A percentile compares a stretch with the other conserved stretches of the same genome.
Conservation (phyloP, 2,329 filamentous ascomycete species). For the Exophiala oligosperma region DNA sequence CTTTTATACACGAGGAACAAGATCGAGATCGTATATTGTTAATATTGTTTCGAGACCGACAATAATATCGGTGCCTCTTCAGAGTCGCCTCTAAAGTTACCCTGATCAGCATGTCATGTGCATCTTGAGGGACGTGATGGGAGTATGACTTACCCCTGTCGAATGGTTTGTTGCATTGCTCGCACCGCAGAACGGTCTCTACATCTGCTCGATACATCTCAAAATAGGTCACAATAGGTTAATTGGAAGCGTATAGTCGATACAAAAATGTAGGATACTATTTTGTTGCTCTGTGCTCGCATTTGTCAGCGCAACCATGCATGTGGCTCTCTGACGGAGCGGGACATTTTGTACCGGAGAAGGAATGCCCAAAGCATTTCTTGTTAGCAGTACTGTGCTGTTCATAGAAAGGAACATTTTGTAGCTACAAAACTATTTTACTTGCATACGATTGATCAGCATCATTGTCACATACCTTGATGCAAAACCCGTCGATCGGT, state of each 20-base stretch:
- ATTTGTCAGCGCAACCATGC: background rate
- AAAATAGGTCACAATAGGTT: conserved; percentile 23
- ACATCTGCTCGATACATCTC: conserved; percentile 30
- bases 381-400: background rate
- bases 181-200: conserved; percentile 37
- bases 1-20: conserved; percentile 40
- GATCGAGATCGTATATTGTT: conserved; percentile 34
- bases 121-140: background rate
- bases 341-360: background rate
- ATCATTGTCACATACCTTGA: too few relatives aligned
- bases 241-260: background rate
- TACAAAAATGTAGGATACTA: too few relatives aligned
- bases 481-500: background rate
- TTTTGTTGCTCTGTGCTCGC: too few relatives aligned
- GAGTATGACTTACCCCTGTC: conserved; percentile 38
- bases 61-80: conserved; percentile 49
- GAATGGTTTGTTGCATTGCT: conserved; percentile 44
- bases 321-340: background rate
- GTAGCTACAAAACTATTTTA: too few relatives aligned
- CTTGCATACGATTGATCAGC: too few relatives aligned
- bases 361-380: too few relatives aligned
- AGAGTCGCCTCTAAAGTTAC: conserved; percentile 40
- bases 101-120: background rate
- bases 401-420: background rate
- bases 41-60: conserved; percentile 39